Evolutionary conservation across 1,139 yeast species (phyloP), one percentile per base, ranked within the genome.

Genomic region (Nakaseomyces kungkrabaensis): DNA sequence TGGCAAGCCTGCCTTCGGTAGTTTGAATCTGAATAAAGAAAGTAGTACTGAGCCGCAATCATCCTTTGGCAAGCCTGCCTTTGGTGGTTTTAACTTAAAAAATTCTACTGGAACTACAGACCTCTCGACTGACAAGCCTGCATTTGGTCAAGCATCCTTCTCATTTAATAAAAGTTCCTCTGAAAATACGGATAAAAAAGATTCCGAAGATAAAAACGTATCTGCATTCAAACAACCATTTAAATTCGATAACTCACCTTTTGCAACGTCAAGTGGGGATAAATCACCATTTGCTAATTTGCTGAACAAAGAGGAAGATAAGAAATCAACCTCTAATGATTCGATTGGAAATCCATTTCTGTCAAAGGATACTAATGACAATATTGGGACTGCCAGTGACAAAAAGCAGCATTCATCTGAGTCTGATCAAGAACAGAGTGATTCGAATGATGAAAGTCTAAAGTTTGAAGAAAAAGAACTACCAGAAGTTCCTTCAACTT

Each of bases 131-230:
- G 36, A 11, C 10, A 33, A 33, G 36, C 51, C 59, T 27, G 41
- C 57, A 0, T 59, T 60, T 50, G 68, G 67, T 26, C 36, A 47
- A 43, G 24, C 54, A n/a, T 37, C 50, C 13, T 46, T 43, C 42
- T 40, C 47, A 22, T 41, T 32, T 27, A 7, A 45, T 27, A 37
- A 37, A n/a, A 41, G 33, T 32, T 37, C 48, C 17, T 47, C 55
- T 1, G 22, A 17, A 17, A 17, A 17, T 17, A 17, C 22, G 22
- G 22, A 17, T 17, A 17, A 17, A 25, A n/a, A 26, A 3, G 48
- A 50, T 34, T 4, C 31, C 3, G 10, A 36, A 7, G 13, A 17
- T 10, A 36, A 36, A 17, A 17, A 36, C 10, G 38, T 8, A 13
- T 36, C 10, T 36, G 24, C 25, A 17, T 17, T 36, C 24, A 36